Evolutionary conservation across 305 asterid species (phyloP), one percentile per base, ranked within the genome.

Genomic region (Rubia peregrina): DNA sequence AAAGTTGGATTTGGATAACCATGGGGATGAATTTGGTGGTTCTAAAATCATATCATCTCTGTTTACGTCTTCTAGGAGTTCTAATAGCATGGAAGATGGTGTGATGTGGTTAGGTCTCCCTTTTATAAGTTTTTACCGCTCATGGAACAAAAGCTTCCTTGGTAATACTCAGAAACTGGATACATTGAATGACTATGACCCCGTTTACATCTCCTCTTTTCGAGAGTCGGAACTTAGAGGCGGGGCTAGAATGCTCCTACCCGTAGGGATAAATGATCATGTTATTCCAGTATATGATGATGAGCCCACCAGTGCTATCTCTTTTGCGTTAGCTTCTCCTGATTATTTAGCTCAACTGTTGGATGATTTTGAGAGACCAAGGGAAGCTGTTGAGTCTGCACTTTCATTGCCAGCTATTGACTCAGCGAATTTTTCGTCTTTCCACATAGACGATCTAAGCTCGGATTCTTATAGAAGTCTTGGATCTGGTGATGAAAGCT

Each of bases 271-370:
- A 62, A 90, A 84, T 51, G 97, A 87, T 77, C 87, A 82, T 59
- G 89, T 91, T 71, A 48, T 95, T 73, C 92, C 98, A 0, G 95
- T 95, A 63, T 90, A 84, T 73, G 98, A 95, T 76, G 97, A 95
- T 74, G 99, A 95, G 81, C 99, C 96, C 33, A 91, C 99, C 5
- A 95, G 98, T 79, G 82, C 90, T 65, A 90, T 95, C 80, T 75
- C 98, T 10, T 86, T 85, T 71, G 94, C 95, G 13, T 95, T 95
- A 21, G 83, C 77, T 68, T 88, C 92, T 9, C 84, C 80, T 60
- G 92, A 83, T 68, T 95, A 88, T 80, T 57, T 76, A 51, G 64
- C 30, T 73, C 96, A 90, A 73, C 56, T 90, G 59, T 84, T 89
- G 8, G 86, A 83, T 59, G 97, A 90, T 75, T 75, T 84, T 12